These are phyloP conservation scores for Jamesozyma jinghongensis DNA, from an alignment of 805 yeast genomes.

Conservation along the genomic window DNA sequence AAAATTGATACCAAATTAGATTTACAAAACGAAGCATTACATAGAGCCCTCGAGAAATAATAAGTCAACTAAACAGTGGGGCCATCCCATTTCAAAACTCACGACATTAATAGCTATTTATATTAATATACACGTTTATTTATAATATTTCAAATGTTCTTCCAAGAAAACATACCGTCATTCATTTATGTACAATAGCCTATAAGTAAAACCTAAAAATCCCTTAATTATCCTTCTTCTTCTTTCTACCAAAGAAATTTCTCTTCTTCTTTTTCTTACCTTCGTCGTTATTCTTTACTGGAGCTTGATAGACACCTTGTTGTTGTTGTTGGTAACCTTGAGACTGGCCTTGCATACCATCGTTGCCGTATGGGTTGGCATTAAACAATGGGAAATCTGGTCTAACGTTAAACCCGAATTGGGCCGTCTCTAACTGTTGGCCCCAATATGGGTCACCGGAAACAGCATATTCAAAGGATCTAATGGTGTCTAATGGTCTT, in stretches of 20 bases:
- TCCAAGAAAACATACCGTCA: neutral
- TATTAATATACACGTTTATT: neutral
- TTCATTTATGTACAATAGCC: no score
- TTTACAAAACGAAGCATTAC: neutral
- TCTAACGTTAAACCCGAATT: slow-evolving; percentile 81
- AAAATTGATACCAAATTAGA: neutral
- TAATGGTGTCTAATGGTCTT: slow-evolving; percentile 92
- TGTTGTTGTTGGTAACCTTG: slow-evolving; percentile 1
- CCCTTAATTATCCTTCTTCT: slow-evolving; percentile 31
- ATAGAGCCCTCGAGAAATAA: neutral
- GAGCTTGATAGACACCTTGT: slow-evolving; percentile 55
- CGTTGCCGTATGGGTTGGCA: slow-evolving; percentile 5
- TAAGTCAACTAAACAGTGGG: neutral
- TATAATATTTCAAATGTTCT: no score
- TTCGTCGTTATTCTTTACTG: slow-evolving; percentile 29
- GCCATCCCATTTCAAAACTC: neutral
- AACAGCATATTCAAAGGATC: slow-evolving; percentile 88
- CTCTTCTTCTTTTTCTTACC: slow-evolving; percentile 56
- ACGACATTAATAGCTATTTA: no score
- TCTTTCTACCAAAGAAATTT: slow-evolving; percentile 71
- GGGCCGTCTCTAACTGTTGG: slow-evolving; percentile 70
- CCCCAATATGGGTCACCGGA: slow-evolving; percentile 66
- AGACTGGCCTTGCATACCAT: neutral
- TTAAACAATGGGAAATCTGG: slow-evolving; percentile 41
- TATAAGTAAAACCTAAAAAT: no score